Percentiles rank a stretch among this genome's conserved stretches.
Conservation (phyloP, 192 early-diverging fungal species). For the Diversispora epigaea region DNA sequence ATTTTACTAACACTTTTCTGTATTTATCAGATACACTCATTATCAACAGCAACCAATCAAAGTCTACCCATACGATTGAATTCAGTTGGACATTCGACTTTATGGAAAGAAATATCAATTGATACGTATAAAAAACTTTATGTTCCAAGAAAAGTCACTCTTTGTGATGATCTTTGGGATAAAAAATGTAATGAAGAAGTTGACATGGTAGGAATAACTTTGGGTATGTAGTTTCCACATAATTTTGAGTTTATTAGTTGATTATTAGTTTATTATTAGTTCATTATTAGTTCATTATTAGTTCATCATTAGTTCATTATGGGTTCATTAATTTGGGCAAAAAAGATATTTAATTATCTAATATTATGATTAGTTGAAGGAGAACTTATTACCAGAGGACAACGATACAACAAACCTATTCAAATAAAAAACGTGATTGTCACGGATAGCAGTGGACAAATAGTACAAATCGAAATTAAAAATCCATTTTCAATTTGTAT, state of each 20-base stretch:
- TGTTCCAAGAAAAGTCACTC: constrained; percentile 31
- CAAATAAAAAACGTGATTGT: constrained; percentile 32
- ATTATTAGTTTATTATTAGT: background rate
- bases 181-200: constrained; percentile 35
- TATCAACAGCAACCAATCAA: constrained; percentile 26
- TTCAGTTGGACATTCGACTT: constrained; percentile 33
- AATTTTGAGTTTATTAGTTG: background rate
- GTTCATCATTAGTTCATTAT: background rate
- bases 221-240: constrained; percentile 35
- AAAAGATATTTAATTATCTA: background rate
- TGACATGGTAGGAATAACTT: constrained; percentile 49
- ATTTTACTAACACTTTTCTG: constrained; percentile 12
- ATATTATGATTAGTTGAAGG: constrained; percentile 16
- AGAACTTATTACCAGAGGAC: background rate
- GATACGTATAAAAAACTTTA: constrained; percentile 33
- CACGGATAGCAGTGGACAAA: constrained; percentile 16
- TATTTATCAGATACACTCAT: constrained; percentile 34
- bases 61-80: constrained; percentile 21
- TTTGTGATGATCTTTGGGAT: constrained; percentile 32
- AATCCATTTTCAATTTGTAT: background rate
- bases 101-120: constrained; percentile 33
- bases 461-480: constrained; percentile 35
- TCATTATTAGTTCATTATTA: background rate
- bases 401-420: background rate
- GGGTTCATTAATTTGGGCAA: background rate